These are phyloP conservation scores for Claviceps sorghi DNA, from an alignment of 2,329 filamentous ascomycete genomes.

Conservation along the genomic window DNA sequence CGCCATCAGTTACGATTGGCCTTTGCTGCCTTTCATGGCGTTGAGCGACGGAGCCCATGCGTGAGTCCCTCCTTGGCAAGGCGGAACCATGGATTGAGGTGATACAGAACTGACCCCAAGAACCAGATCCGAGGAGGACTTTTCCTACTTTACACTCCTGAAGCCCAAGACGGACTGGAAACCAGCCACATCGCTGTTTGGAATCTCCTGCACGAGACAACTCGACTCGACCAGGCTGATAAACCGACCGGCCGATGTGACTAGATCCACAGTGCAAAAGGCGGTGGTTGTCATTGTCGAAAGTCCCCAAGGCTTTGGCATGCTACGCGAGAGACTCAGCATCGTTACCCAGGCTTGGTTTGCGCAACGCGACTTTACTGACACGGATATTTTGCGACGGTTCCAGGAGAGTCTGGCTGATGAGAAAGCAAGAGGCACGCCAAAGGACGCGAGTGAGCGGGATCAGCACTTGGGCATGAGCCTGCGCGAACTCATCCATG, in stretches of 20 bases:
- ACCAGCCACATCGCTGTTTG: conserved; percentile 73
- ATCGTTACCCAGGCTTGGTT: conserved; percentile 96
- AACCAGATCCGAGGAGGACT: conserved; percentile 72
- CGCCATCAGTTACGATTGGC: conserved; percentile 75
- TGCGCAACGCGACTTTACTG: conserved; percentile 80
- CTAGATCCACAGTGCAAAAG: conserved; percentile 95
- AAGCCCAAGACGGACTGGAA: conserved; percentile 38
- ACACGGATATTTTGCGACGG: conserved; percentile 74
- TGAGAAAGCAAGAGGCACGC: conserved; percentile 41
- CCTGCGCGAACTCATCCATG: conserved; percentile 77
- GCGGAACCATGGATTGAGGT: neutral
- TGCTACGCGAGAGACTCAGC: conserved; percentile 75
- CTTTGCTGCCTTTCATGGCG: conserved; percentile 88
- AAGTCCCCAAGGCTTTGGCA: conserved; percentile 77
- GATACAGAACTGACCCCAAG: neutral
- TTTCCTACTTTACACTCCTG: conserved; percentile 92
- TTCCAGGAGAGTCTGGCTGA: conserved; percentile 80
- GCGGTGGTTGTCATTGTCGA: conserved; percentile 92
- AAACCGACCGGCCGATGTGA: conserved; percentile 74
- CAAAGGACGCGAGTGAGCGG: conserved; percentile 54
- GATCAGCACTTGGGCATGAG: conserved; percentile 85
- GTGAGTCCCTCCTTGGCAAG: conserved; percentile 34
- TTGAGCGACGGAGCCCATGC: conserved; percentile 90
- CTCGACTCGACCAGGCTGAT: conserved; percentile 66
- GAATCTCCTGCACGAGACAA: conserved; percentile 89